phyloP scores from a whole-genome alignment of 1,139 yeast species.

The Suhomyces kunorum region DNA sequence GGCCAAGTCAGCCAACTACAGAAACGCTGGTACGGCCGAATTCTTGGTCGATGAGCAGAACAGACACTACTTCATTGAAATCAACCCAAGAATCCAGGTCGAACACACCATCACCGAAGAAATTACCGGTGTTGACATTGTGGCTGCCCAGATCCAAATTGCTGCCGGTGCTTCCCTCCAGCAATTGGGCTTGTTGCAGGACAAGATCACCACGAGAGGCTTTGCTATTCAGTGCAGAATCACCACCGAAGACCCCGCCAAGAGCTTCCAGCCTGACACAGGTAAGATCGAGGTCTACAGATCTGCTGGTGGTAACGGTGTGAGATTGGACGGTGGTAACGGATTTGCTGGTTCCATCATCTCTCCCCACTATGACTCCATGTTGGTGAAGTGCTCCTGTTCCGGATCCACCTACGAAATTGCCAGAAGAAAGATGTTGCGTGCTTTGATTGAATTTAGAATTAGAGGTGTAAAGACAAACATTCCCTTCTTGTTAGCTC shows the following conservation, averaged over 20 bases:
- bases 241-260: conserved; percentile 97
- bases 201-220: conserved; percentile 92
- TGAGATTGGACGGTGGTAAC: conserved; percentile 97
- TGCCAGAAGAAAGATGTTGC: conserved; percentile 94
- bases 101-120: conserved; percentile 99
- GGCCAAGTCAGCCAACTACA: conserved; percentile 84
- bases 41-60: conserved; percentile 90
- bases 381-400: conserved; percentile 97
- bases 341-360: conserved; percentile 99
- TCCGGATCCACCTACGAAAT: conserved; percentile 96
- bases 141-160: conserved; percentile 97
- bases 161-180: conserved; percentile 97
- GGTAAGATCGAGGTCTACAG: conserved; percentile 98
- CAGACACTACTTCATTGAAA: conserved; percentile 97
- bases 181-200: conserved; percentile 90
- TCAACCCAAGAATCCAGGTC: conserved; percentile 97
- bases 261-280: conserved; percentile 97
- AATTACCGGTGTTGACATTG: conserved; percentile 96
- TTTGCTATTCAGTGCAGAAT: conserved; percentile 99
- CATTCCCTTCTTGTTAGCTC: conserved; percentile 92
- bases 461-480: conserved; percentile 98
- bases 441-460: conserved; percentile 95
- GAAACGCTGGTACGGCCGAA: conserved; percentile 99
- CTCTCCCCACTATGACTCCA: conserved; percentile 96
- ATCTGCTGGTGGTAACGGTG: conserved; percentile 99